Conservation (phyloP, 2,329 filamentous ascomycete species). For the Pyricularia pennisetigena region DNA sequence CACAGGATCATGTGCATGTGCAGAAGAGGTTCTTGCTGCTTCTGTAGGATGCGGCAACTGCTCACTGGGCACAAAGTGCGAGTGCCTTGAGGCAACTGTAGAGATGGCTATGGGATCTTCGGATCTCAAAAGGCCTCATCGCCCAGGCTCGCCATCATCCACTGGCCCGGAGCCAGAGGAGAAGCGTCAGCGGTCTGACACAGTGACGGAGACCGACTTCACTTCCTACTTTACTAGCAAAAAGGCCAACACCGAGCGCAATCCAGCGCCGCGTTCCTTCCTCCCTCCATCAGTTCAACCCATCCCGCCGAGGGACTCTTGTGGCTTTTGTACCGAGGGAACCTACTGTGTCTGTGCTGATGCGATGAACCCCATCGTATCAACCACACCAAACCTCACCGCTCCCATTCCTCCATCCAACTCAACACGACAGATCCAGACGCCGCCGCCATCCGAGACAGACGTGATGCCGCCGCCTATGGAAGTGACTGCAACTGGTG, state of each 20-base stretch:
- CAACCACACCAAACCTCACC: conserved; percentile 28
- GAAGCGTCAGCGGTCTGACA: conserved; percentile 45
- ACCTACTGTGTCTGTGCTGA: conserved; percentile 79
- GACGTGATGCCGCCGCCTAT: conserved; percentile 46
- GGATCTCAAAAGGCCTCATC: conserved; percentile 37
- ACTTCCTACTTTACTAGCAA: conserved; percentile 52
- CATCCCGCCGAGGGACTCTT: conserved; percentile 54
- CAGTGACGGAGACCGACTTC: conserved; percentile 61
- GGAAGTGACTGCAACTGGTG: conserved; percentile 49
- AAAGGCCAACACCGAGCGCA: conserved; percentile 16
- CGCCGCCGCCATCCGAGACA: conserved; percentile 51
- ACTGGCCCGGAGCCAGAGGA: conserved; percentile 32
- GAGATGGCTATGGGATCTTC: conserved; percentile 19
- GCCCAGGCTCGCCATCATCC: conserved; percentile 30
- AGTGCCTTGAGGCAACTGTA: conserved; percentile 42
- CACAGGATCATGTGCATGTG: conserved; percentile 45
- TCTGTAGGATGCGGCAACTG: conserved; percentile 56
- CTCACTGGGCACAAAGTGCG: conserved; percentile 50
- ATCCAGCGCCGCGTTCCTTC: conserved; percentile 7
- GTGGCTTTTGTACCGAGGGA: conserved; percentile 75
- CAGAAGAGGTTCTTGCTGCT: conserved; percentile 46
- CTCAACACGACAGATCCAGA: conserved; percentile 38
- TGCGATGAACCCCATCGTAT: conserved; percentile 17
- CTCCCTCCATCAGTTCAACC: conserved; percentile 2
- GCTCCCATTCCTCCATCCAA: conserved; percentile 24